These are phyloP conservation scores for Euphorbia neoarborescens DNA, from an alignment of 441 rosid genomes.

Conservation along the genomic window DNA sequence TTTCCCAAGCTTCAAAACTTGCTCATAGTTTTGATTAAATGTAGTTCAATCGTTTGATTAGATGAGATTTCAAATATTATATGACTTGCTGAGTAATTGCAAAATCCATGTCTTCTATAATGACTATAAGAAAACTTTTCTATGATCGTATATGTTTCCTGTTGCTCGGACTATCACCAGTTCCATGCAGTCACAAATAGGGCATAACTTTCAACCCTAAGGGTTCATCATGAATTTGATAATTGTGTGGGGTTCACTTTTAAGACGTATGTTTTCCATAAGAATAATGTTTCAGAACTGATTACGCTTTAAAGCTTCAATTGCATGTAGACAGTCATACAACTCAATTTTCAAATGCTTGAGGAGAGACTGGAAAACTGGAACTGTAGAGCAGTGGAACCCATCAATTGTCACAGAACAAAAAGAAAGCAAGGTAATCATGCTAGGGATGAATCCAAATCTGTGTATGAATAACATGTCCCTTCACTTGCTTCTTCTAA, in stretches of 20 bases:
- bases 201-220: background rate
- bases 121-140: background rate
- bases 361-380: conserved; percentile 12
- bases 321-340: background rate
- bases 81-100: background rate
- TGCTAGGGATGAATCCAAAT: background rate
- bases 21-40: background rate
- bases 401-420: conserved; percentile 14
- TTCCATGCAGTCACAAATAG: background rate
- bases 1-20: background rate
- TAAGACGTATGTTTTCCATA: background rate
- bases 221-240: background rate
- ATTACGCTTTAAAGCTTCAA: conserved; percentile 9
- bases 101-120: background rate
- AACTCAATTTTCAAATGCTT: background rate
- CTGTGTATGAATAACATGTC: background rate
- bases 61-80: background rate
- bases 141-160: background rate
- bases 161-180: background rate
- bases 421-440: conserved; percentile 13
- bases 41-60: conserved; percentile 1
- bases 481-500: background rate
- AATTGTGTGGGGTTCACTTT: background rate
- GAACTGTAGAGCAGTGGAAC: conserved; percentile 11
- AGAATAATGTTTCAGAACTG: conserved; percentile 5